Conservation (phyloP, 1,139 yeast species). For the Suhomyces ambrosiae region DNA sequence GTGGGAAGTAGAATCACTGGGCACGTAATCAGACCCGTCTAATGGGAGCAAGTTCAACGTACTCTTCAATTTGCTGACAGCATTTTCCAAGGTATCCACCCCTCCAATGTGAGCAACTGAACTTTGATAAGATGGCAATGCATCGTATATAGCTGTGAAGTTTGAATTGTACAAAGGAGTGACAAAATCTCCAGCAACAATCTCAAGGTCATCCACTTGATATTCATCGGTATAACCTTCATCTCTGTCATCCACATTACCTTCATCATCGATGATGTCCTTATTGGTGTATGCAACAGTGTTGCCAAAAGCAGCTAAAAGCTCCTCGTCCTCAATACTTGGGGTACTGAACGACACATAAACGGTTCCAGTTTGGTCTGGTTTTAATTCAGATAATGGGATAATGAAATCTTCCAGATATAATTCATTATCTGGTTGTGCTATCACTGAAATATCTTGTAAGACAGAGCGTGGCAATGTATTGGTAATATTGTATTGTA, state of each 20-base stretch:
- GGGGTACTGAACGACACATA: conserved; percentile 78
- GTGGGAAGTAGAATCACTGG: conserved; percentile 64
- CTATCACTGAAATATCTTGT: conserved; percentile 76
- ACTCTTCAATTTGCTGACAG: conserved; percentile 50
- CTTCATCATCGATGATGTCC: conserved; percentile 78
- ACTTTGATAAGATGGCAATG: conserved; percentile 46
- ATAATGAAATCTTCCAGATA: conserved; percentile 73
- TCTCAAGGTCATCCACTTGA: conserved; percentile 78
- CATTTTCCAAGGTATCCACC: conserved; percentile 36
- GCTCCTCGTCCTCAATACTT: conserved; percentile 37
- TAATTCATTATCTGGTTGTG: conserved; percentile 62
- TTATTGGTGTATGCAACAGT: conserved; percentile 74
- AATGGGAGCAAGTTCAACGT: conserved; percentile 78
- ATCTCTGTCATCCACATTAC: conserved; percentile 65
- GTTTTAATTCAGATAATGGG: conserved; percentile 71
- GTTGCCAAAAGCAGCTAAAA: conserved; percentile 63
- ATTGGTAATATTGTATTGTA: conserved; percentile 84
- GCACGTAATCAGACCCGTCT: conserved; percentile 74
- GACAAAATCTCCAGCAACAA: conserved; percentile 82
- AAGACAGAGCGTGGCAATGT: conserved; percentile 78
- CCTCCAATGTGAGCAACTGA: conserved; percentile 43
- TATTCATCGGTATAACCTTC: conserved; percentile 95
- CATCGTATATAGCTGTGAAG: conserved; percentile 76
- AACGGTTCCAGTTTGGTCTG: conserved; percentile 71
- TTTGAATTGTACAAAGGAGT: conserved; percentile 77